Evolutionary conservation across 305 asterid species (phyloP), one percentile per base, ranked within the genome.

Genomic region (Solanum hybrid): DNA sequence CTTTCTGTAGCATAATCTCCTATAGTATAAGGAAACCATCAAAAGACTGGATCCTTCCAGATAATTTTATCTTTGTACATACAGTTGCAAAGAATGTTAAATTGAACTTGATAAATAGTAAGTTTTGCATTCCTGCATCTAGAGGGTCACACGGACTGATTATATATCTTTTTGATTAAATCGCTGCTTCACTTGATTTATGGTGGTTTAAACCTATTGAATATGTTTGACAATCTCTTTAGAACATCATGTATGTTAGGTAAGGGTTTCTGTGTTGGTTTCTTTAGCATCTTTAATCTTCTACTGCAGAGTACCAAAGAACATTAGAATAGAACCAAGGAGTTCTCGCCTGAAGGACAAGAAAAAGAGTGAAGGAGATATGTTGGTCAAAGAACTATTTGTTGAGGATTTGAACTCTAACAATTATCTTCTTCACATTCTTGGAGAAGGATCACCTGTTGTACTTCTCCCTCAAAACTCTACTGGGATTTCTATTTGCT

Each of bases 331-430:
- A 91, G 98, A 95, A 93, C 99, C 99, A 36, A 92, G 99, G 91
- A 98, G 99, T 94, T 96, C 98, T 24, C 94, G 99, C 64, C 90
- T 97, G 84, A 98, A 95, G 94, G 97, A 97, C 89, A 97, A 93
- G 92, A 96, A 94, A 94, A 98, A 91, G 91, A 94, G 93, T 85
- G 99, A 95, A 91, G 99, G 99, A 90, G 99, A 98, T 92, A 92
- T 88, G 91, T 92, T 98, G 93, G 95, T 98, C 87, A 98, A 98
- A 93, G 96, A 96, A 89, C 91, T 93, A 27, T 98, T 98, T 94
- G 90, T 92, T 88, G 95, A 94, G 89, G 99, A 98, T 92, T 92
- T 98, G 93, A 89, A 93, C 92, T 95, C 94, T 91, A 96, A 97
- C 88, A 96, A 95, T 88, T 87, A 92, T 88, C 92, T 95, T 92